phyloP scores from a whole-genome alignment of 2,329 filamentous ascomycete species.

The Metarhizium humberi region DNA sequence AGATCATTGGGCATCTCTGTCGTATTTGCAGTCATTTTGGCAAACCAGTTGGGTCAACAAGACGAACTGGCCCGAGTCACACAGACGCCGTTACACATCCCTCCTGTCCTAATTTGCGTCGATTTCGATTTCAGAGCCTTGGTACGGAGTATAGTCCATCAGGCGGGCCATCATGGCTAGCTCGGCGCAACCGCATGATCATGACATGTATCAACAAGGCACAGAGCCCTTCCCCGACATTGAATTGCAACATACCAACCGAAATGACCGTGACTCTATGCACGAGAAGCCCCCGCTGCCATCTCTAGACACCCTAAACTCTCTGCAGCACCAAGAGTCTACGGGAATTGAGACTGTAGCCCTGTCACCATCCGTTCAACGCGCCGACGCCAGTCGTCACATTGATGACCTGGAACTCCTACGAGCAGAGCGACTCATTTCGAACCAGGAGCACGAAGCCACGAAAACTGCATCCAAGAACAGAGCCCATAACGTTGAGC shows the following conservation, averaged over 20 bases:
- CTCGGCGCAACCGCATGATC: neutral
- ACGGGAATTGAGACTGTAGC: constrained; percentile 11
- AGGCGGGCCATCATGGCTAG: constrained; percentile 4
- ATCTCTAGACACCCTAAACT: constrained; percentile 21
- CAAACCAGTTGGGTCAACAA: too few relatives aligned
- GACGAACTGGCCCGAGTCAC: neutral
- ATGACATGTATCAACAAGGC: neutral
- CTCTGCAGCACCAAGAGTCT: constrained; percentile 14
- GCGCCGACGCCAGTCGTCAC: constrained; percentile 28
- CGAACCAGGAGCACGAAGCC: constrained; percentile 30
- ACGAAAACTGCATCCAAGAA: constrained; percentile 15
- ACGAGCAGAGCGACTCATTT: constrained; percentile 36
- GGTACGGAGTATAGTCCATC: neutral
- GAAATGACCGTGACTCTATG: constrained; percentile 7
- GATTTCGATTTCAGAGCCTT: neutral
- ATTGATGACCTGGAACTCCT: constrained; percentile 41
- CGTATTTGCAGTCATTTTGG: too few relatives aligned
- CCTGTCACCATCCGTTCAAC: constrained; percentile 17
- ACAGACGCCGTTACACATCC: neutral
- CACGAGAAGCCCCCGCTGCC: constrained; percentile 16
- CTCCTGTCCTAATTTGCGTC: neutral
- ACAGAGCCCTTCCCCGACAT: constrained; percentile 4
- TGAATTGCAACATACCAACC: neutral
- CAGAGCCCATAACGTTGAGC: constrained; percentile 24
- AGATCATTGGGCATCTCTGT: too few relatives aligned